These are phyloP conservation scores for Plasmodium gonderi DNA, from an alignment of 169 alveolate genomes.

Conservation along the genomic window DNA sequence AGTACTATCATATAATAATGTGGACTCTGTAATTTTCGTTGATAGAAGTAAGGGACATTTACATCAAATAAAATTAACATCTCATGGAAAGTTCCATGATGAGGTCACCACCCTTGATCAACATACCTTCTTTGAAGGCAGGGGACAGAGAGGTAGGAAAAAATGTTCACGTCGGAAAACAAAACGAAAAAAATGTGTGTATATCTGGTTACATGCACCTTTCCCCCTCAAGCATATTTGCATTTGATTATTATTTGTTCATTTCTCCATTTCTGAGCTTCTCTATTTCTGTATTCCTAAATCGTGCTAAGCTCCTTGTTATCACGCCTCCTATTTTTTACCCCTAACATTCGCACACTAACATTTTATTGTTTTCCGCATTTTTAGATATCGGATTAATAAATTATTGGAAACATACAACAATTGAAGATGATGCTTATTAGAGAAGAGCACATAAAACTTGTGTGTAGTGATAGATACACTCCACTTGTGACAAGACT, in stretches of 20 bases:
- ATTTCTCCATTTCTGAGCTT: too few species aligned
- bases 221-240: too few species aligned
- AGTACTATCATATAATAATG: neutral
- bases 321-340: neutral
- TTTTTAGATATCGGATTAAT: slow-evolving; percentile 58
- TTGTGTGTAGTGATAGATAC: neutral
- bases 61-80: slow-evolving; percentile 17
- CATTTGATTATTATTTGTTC: too few species aligned
- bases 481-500: neutral
- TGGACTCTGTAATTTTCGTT: slow-evolving; percentile 8
- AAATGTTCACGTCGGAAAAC: too few species aligned
- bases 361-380: neutral
- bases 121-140: slow-evolving; percentile 10
- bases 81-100: neutral
- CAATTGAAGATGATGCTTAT: slow-evolving; percentile 7
- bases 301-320: too few species aligned
- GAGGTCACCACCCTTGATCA: slow-evolving; percentile 2
- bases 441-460: neutral
- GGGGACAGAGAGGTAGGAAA: slow-evolving; percentile 5
- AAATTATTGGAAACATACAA: slow-evolving; percentile 65
- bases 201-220: too few species aligned
- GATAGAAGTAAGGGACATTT: slow-evolving; percentile 26
- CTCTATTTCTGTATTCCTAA: too few species aligned
- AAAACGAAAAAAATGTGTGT: too few species aligned
- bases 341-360: neutral